Conservation (phyloP, 2,329 filamentous ascomycete genomes). For the Alternaria triticimaculans region DNA sequence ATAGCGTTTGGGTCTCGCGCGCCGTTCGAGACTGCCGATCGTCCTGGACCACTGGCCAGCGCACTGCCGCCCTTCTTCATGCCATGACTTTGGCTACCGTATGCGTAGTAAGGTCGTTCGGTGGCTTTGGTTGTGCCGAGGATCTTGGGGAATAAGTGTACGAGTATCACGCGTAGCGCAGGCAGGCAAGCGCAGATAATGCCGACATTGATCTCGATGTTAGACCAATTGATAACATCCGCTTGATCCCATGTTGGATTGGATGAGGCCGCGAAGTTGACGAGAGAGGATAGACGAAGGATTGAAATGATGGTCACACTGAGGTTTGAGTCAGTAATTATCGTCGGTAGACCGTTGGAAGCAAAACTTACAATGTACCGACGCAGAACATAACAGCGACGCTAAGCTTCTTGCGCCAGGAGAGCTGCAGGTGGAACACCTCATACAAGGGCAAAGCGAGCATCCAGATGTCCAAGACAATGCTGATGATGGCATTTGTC, state of each 20-base stretch:
- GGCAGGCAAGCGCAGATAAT: conserved; percentile 57
- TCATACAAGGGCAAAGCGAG: conserved; percentile 44
- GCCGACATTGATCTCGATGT: conserved; percentile 53
- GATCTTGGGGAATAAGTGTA: conserved; percentile 46
- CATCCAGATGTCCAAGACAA: conserved; percentile 41
- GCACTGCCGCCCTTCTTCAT: conserved; percentile 29
- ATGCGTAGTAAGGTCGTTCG: conserved; percentile 19
- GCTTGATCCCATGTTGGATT: conserved; percentile 53
- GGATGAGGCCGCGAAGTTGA: conserved; percentile 50
- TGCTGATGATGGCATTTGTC: conserved; percentile 44
- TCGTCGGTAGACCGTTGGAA: too few relatives aligned
- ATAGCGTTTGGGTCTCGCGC: conserved; percentile 9
- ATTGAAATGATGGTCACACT: conserved; percentile 53
- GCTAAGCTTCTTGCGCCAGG: conserved; percentile 46
- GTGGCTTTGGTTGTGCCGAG: conserved; percentile 42
- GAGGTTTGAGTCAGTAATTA: not conserved
- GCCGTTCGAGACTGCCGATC: not conserved
- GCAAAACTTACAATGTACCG: conserved; percentile 39
- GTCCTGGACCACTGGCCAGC: conserved; percentile 2
- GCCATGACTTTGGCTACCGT: conserved; percentile 25
- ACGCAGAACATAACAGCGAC: conserved; percentile 49
- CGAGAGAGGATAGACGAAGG: conserved; percentile 53
- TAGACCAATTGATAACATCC: conserved; percentile 52
- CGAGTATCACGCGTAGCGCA: conserved; percentile 48
- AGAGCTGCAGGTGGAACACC: conserved; percentile 40